Evolutionary conservation across 306 rosid species (phyloP), one percentile per base, ranked within the genome.

Genomic region (Arachis stenosperma): DNA sequence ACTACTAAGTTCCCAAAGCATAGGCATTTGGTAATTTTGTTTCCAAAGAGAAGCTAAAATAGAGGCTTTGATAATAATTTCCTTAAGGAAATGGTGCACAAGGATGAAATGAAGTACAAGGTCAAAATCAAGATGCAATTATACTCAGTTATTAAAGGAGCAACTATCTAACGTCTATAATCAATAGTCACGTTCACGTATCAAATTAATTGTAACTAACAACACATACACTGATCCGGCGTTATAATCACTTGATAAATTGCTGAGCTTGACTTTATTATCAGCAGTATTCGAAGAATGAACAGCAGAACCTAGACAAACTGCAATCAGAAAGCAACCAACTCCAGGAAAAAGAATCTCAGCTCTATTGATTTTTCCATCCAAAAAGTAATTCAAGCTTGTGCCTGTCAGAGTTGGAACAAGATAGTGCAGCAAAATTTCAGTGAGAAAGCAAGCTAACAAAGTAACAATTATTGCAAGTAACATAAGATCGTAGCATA

Each of bases 291-390:
- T 93, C 59, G 98, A 93, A 61, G 96, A 75, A 85, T 90, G 94
- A 71, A 93, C 98, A 63, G 86, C 85, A 33, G 96, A 85, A 42
- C 94, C 98, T 52, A 93, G 88, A 81, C 88, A 89, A 65, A 89
- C 98, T 5, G 98, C 96, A 46, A 91, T 40, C 84, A 90, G 79
- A 80, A 93, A 91, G 86, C 98, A 93, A 52, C 75, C 98, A 67
- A 88, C 97, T 50, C 97, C 97, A 1, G 97, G 83, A 81, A 93
- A 93, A 81, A 93, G 92, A 71, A 93, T 86, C 81, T 89, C 91
- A 7, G 98, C 98, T 60, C 58, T 90, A 48, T 93, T 93, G 76
- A 93, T 93, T 70, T 74, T 84, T 79, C 67, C 84, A 77, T 93
- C 98, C 73, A 93, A 78, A 82, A 88, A 93, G 90, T 90, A 93